Conservation (phyloP, 169 alveolate species). For the Theileria luwenshuni region DNA sequence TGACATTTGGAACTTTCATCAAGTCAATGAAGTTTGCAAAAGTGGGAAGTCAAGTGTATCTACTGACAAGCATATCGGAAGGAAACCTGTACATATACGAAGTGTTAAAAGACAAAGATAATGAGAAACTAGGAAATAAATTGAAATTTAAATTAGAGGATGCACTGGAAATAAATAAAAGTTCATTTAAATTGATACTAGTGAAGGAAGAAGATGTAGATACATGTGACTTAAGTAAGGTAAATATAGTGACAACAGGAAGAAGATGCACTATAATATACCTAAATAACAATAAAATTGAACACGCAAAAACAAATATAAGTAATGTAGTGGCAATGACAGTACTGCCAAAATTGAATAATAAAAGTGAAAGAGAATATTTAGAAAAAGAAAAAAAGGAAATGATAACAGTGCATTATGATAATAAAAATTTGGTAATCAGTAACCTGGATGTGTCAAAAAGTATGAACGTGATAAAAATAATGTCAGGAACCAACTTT, state of each 20-base stretch:
- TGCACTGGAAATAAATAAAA: constrained; percentile 22
- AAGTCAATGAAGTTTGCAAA: constrained; percentile 36
- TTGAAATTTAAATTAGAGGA: not conserved
- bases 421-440: constrained; percentile 11
- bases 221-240: constrained; percentile 12
- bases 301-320: constrained; percentile 30
- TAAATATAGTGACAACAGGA: constrained; percentile 43
- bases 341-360: not conserved
- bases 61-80: constrained; percentile 53
- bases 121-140: not conserved
- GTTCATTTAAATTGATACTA: constrained; percentile 17
- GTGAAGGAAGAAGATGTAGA: not conserved
- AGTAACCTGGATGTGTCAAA: constrained; percentile 38
- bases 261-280: constrained; percentile 35
- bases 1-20: constrained; percentile 33
- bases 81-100: constrained; percentile 41
- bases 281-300: constrained; percentile 38
- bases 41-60: constrained; percentile 13
- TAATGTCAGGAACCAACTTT: constrained; percentile 42
- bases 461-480: constrained; percentile 51
- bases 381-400: not conserved
- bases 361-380: not conserved
- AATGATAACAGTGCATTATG: constrained; percentile 16
- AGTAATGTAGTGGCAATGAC: constrained; percentile 19
- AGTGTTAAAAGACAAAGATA: not conserved